Evolutionary conservation across 2,329 filamentous ascomycete genomes (phyloP).

Genomic region (Phyllachora maydis): DNA sequence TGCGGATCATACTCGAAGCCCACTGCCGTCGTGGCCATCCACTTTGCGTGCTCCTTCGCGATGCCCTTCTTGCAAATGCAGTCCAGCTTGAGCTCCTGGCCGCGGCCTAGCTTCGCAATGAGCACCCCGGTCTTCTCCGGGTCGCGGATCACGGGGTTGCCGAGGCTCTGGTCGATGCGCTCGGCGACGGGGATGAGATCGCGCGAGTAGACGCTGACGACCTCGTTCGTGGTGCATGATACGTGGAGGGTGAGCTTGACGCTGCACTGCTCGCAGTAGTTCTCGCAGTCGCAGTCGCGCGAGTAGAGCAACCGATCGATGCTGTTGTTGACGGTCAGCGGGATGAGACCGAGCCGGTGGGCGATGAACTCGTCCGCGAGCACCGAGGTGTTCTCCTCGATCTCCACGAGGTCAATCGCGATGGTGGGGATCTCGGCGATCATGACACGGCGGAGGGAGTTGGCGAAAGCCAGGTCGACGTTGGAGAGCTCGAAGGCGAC

Average conservation of each 20-base stretch:
- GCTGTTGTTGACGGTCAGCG: constrained; percentile 66
- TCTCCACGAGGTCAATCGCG: constrained; percentile 85
- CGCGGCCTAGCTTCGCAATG: constrained; percentile 76
- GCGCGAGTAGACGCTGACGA: constrained; percentile 86
- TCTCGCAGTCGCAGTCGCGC: constrained; percentile 90
- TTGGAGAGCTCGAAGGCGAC: constrained; percentile 86
- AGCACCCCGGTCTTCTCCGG: constrained; percentile 62
- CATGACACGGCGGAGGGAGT: constrained; percentile 77
- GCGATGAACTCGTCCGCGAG: constrained; percentile 91
- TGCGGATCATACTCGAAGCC: constrained; percentile 97
- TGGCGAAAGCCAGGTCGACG: constrained; percentile 80
- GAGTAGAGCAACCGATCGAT: constrained; percentile 70
- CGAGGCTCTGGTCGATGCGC: constrained; percentile 53
- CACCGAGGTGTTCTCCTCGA: constrained; percentile 86
- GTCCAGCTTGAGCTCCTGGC: constrained; percentile 74
- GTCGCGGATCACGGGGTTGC: constrained; percentile 68
- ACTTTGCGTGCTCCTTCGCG: constrained; percentile 96
- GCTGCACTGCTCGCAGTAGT: constrained; percentile 82
- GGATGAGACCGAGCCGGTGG: constrained; percentile 78
- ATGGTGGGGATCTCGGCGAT: constrained; percentile 87
- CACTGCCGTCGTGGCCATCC: constrained; percentile 80
- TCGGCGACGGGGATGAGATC: constrained; percentile 58
- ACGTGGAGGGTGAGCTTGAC: constrained; percentile 72
- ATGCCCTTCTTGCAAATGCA: constrained; percentile 98
- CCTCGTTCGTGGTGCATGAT: constrained; percentile 64